Evolutionary conservation across 345 rosid species (phyloP), one percentile per base, ranked within the genome.

Genomic region (Anastatica hierochuntica): DNA sequence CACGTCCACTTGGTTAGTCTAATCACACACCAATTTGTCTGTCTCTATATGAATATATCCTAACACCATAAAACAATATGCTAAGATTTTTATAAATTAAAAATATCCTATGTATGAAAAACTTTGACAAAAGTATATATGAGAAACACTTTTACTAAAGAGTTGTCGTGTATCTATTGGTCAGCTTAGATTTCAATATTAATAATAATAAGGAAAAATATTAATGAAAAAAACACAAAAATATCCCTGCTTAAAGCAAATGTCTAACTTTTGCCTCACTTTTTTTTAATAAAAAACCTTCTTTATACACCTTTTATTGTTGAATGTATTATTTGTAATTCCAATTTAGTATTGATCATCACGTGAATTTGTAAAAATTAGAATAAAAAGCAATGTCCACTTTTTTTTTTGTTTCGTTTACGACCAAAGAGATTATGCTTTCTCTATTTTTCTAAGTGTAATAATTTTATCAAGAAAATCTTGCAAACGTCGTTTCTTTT

Each of bases 401-500:
- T 65, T 49, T 49, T 21, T 45, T 10, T 20, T 54, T 31, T 21
- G 24, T 21, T n/a, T 46, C n/a, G 13, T 50, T 57, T 42, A 30
- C 34, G 14, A 65, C 36, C 62, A 47, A 49, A 57, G 65, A 58
- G 37, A 66, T 51, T 66, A 58, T 36, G 21, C 34, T 49, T 36
- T 35, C 20, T 59, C 53, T 31, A 46, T 39, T 50, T 34, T 29
- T 33, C n/a, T n/a, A n/a, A n/a, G n/a, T 67, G 61, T 60, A 53
- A 67, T 67, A 53, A 60, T 53, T 47, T 47, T n/a, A 35, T 41
- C 35, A 2, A 60, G 40, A 49, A 57, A 23, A 2, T 56, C 13
- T 27, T 35, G 10, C 18, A 20, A 27, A 44, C 18, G 54, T 58
- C 53, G n/a, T 47, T 9, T 58, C 18, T 20, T 57, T 43, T 49